These are phyloP conservation scores for Lentinus tigrinus DNA, from an alignment of 768 basidiomycete species.

Conservation along the genomic window DNA sequence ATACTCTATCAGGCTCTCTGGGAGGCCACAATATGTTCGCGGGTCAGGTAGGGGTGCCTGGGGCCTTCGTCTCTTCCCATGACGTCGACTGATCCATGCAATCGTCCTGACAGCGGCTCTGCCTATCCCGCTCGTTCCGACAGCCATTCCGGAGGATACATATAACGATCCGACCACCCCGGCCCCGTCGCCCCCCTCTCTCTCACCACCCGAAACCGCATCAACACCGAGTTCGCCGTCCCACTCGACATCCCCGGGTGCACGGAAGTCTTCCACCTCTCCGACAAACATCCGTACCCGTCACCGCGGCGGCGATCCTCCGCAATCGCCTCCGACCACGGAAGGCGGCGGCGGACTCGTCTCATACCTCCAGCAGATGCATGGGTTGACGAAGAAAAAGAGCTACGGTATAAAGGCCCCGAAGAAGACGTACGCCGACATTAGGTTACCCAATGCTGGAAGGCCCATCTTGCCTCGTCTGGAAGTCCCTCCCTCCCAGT, in stretches of 20 bases:
- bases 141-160: conserved; percentile 2
- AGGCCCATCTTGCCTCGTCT: conserved; percentile 22
- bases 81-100: background rate
- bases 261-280: conserved; percentile 28
- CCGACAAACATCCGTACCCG: conserved; percentile 18
- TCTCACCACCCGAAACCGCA: conserved; percentile 5
- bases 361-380: conserved; percentile 60
- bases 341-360: conserved; percentile 48
- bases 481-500: conserved; percentile 13
- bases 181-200: background rate
- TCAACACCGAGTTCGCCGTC: conserved; percentile 5
- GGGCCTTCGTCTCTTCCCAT: background rate
- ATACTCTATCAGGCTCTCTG: conserved; percentile 44
- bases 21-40: conserved; percentile 22
- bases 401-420: conserved; percentile 20
- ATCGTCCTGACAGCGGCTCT: background rate
- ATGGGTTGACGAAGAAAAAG: conserved; percentile 66
- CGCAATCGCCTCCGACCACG: conserved; percentile 25
- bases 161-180: conserved; percentile 15
- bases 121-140: conserved; percentile 7
- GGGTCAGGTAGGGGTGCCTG: conserved; percentile 4
- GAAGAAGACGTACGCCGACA: conserved; percentile 16
- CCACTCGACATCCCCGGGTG: conserved; percentile 3
- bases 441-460: conserved; percentile 5
- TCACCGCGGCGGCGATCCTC: conserved; percentile 17